Percentiles rank a stretch among this genome's conserved stretches.
phyloP scores from a whole-genome alignment of 129 eudicot genomes.

The Flaveria brownii region DNA sequence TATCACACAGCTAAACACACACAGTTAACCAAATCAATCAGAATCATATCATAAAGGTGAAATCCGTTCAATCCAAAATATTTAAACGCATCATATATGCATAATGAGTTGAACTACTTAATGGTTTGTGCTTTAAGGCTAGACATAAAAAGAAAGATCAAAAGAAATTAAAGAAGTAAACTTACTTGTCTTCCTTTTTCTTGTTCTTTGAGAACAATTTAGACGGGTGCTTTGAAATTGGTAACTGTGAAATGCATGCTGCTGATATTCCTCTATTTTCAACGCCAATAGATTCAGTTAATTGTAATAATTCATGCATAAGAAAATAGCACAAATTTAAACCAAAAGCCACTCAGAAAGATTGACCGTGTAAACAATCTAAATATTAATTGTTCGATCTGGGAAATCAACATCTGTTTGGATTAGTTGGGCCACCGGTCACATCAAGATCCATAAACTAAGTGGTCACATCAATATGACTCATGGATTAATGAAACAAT shows the following conservation, averaged over 20 bases:
- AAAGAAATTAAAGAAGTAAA: not conserved
- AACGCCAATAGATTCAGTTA: slow-evolving; percentile 63
- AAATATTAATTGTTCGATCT: not conserved
- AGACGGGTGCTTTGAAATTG: slow-evolving; percentile 57
- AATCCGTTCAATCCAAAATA: not conserved
- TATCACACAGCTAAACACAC: slow-evolving; percentile 66
- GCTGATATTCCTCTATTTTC: slow-evolving; percentile 74
- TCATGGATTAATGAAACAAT: no score
- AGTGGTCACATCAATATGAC: no score
- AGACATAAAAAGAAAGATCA: not conserved
- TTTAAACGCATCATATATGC: not conserved
- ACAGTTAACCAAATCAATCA: slow-evolving; percentile 17
- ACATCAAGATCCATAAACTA: no score
- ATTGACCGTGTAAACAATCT: not conserved
- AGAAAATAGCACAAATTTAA: not conserved
- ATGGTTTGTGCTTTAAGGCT: slow-evolving; percentile 14
- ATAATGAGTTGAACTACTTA: slow-evolving; percentile 7
- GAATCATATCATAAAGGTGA: not conserved
- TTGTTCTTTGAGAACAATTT: slow-evolving; percentile 66
- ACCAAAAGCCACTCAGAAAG: not conserved
- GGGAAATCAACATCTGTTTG: not conserved
- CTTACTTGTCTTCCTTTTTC: slow-evolving; percentile 62
- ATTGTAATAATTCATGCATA: slow-evolving; percentile 59
- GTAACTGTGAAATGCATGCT: slow-evolving; percentile 53
- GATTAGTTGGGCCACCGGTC: not conserved